A percentile compares a stretch with the other conserved stretches of the same genome.
These are phyloP conservation scores for Comarum palustre DNA, from an alignment of 306 rosid species.

Conservation along the genomic window DNA sequence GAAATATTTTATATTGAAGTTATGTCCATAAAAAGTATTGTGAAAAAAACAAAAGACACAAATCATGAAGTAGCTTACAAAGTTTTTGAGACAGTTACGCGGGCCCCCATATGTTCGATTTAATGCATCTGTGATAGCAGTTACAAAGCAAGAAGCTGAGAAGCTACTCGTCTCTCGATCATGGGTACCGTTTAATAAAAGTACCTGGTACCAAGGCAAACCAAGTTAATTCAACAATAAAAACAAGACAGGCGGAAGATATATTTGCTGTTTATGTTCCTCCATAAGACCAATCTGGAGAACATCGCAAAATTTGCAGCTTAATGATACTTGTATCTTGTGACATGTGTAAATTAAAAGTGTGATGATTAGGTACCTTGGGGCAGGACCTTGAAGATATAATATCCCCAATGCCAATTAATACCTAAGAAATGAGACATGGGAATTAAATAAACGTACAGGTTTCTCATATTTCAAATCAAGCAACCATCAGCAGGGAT, in stretches of 20 bases:
- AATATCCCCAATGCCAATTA: slow-evolving; percentile 80
- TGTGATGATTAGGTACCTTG: too few species aligned
- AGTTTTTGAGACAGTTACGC: slow-evolving; percentile 51
- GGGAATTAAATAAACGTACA: background rate
- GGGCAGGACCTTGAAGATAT: slow-evolving; percentile 86
- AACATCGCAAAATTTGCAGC: too few species aligned
- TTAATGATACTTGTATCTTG: too few species aligned
- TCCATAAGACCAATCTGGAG: background rate
- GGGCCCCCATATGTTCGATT: slow-evolving; percentile 77
- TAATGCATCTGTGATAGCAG: slow-evolving; percentile 84
- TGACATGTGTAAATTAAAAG: too few species aligned
- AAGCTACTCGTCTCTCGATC: slow-evolving; percentile 86
- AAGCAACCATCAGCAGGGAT: background rate
- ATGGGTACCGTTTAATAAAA: slow-evolving; percentile 64
- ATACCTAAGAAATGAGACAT: slow-evolving; percentile 49
- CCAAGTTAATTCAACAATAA: slow-evolving; percentile 1
- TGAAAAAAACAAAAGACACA: background rate
- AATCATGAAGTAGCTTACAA: slow-evolving; percentile 44
- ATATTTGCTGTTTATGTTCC: background rate
- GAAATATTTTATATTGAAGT: background rate
- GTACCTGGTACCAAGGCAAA: slow-evolving; percentile 45
- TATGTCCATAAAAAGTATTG: background rate
- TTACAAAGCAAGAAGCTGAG: slow-evolving; percentile 72
- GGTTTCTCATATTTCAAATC: slow-evolving; percentile 4
- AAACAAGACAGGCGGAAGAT: background rate